Evolutionary conservation across 805 yeast genomes (phyloP), one percentile per base, ranked within the genome.

Genomic region (Pichia paraexigua): DNA sequence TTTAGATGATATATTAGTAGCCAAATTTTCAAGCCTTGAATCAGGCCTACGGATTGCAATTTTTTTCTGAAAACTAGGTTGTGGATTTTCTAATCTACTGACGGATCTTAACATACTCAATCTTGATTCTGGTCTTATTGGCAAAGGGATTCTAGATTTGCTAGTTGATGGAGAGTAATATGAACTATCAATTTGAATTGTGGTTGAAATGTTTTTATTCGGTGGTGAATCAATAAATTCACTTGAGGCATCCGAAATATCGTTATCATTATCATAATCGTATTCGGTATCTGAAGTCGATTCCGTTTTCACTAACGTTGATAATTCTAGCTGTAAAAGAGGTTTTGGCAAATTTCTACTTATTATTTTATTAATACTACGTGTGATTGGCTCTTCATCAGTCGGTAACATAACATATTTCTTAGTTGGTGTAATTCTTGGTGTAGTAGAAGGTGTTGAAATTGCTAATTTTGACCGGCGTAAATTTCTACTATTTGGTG

Each of bases 101-200:
- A 46, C 48, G 8, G 65, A 58, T 30, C 56, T 45, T 27, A 56
- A 47, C 11, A 64, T 52, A 9, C 53, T 54, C n/a, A 55, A 37
- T 20, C 63, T 51, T 2, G 67, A 61, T 48, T 62, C 61, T 5
- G 63, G 58, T 24, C 65, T 53, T 15, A 43, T 43, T 1, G 68
- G 69, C 20, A 65, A 52, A 5, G 69, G 69, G n/a, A 64, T 63
- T 41, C 58, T 58, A 10, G 57, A 50, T 7, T 20, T 21, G 5
- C 27, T n/a, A 21, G 10, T 25, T 11, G 30, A 35, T 35, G 52
- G 47, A 20, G 50, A 45, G 17, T 39, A 21, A 15, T 12, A 61
- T 35, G 35, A 18, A 3, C 20, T 27, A 21, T 39, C 39, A 6
- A 25, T 15, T 20, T 46, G 41, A n/a, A 25, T 35, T 21, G 39